Evolutionary conservation across 768 basidiomycete genomes (phyloP), one percentile per base, ranked within the genome.

Genomic region (Guyanaporus albipodus): DNA sequence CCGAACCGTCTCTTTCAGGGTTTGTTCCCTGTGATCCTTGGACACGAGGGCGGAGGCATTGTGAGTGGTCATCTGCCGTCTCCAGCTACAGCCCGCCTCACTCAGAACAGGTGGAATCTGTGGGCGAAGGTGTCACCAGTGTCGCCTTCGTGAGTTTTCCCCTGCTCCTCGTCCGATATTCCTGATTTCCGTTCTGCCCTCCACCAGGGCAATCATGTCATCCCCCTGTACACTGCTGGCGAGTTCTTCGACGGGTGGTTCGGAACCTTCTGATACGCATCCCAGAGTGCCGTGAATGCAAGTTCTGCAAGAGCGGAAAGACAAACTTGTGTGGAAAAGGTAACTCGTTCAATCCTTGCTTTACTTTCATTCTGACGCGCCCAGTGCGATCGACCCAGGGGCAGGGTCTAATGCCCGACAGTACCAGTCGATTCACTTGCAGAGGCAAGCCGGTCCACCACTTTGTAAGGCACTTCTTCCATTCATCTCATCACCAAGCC

Each of bases 291-390:
- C 80, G 80, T 29, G 87, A 99, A 71, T 99, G 96, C 75, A 98
- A 97, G 69, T 98, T 98, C 75, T 99, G 96, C 78, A 95, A 86
- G 70, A 91, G 88, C 50, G 91, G 90, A 44, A 98, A 98, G 77
- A 99, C 96, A 47, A 99, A 99, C 69, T 81, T 99, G n/a, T 99
- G 95, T 63, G 87, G 93, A 52, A 83, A 83, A 78, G 91, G 91
- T 91, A 45, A 38, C 33, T 24, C 14, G 5, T 14, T 6, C 10
- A n/a, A 17, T 2, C 3, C 31, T n/a, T 15, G 14, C 11, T 9
- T 22, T 17, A 17, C 27, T 10, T 31, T 53, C 41, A 52, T 29
- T 12, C 33, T 8, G 17, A 36, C 34, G 18, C 49, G 23, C 42
- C 18, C 62, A 91, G 93, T 97, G 35, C 89, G 96, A 46, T 73